A percentile compares a stretch with the other conserved stretches of the same genome.
Conservation (phyloP, 805 yeast species). For the Starmerella bacillaris region DNA sequence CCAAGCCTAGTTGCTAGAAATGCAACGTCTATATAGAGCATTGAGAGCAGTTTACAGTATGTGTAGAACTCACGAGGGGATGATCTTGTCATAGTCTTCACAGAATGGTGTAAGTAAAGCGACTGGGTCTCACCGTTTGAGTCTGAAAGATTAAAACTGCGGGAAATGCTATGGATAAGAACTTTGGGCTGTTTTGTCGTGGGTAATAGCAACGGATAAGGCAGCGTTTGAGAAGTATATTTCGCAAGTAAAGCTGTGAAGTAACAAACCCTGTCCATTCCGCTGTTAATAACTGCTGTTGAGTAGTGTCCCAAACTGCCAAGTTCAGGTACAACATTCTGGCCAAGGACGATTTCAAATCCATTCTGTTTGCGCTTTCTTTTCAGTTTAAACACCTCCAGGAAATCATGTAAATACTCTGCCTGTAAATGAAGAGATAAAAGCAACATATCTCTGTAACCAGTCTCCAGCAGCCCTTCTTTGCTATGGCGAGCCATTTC, state of each 20-base stretch:
- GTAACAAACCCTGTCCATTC: slow-evolving; percentile 22
- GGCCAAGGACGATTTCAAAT: slow-evolving; percentile 21
- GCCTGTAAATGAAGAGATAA: slow-evolving; percentile 14
- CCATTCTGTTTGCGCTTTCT: slow-evolving; percentile 14
- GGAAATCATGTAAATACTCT: slow-evolving; percentile 14
- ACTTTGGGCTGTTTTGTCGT: slow-evolving; percentile 15
- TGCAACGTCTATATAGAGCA: slow-evolving; percentile 21
- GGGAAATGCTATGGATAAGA: too few relatives aligned
- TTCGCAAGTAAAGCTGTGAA: slow-evolving; percentile 20
- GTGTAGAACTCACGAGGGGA: slow-evolving; percentile 19
- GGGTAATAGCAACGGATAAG: slow-evolving; percentile 20
- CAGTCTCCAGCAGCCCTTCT: slow-evolving; percentile 11
- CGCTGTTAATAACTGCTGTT: slow-evolving; percentile 18
- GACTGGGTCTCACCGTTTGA: slow-evolving; percentile 8
- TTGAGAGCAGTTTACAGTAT: slow-evolving; percentile 21
- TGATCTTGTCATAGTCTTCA: slow-evolving; percentile 18
- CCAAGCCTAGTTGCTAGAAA: slow-evolving; percentile 19
- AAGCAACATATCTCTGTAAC: slow-evolving; percentile 13
- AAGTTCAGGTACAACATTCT: slow-evolving; percentile 21
- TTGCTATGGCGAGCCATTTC: slow-evolving; percentile 1
- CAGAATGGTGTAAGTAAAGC: slow-evolving; percentile 13
- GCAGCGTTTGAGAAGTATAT: slow-evolving; percentile 21
- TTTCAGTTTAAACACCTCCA: slow-evolving; percentile 16
- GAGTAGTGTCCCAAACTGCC: slow-evolving; percentile 19
- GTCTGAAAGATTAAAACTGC: too few relatives aligned